phyloP scores from a whole-genome alignment of 306 rosid species.

The Vigna nakashimae region DNA sequence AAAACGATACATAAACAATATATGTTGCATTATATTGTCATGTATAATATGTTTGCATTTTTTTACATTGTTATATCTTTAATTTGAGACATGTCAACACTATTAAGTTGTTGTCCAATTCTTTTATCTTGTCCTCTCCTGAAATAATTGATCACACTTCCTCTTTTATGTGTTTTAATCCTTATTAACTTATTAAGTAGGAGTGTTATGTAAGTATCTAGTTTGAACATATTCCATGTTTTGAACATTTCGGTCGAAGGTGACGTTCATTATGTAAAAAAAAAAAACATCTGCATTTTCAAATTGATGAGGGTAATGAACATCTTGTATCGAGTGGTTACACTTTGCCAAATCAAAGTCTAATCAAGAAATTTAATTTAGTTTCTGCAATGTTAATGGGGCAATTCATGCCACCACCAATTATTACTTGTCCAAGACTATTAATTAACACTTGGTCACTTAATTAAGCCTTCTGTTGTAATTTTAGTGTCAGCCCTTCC shows the following conservation, averaged over 20 bases:
- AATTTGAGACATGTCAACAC: neutral
- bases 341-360: constrained; percentile 12
- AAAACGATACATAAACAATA: no score
- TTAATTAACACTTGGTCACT: neutral
- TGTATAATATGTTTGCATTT: neutral
- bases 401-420: neutral
- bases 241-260: constrained; percentile 4
- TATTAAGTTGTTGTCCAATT: neutral
- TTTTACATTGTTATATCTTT: neutral
- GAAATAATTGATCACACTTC: neutral
- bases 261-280: constrained; percentile 8
- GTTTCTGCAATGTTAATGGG: constrained; percentile 27
- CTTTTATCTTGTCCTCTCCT: neutral
- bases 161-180: neutral
- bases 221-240: constrained; percentile 13
- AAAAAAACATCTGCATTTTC: constrained; percentile 12
- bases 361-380: constrained; percentile 2
- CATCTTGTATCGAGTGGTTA: neutral
- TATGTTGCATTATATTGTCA: neutral
- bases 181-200: neutral
- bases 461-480: neutral
- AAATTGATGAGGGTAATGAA: constrained; percentile 9
- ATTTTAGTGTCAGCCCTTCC: neutral
- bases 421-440: neutral
- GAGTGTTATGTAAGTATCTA: neutral